A percentile compares a stretch with the other conserved stretches of the same genome.
These are phyloP conservation scores for Biscogniauxia sp. DNA, from an alignment of 2,329 filamentous ascomycete species.

Conservation along the genomic window DNA sequence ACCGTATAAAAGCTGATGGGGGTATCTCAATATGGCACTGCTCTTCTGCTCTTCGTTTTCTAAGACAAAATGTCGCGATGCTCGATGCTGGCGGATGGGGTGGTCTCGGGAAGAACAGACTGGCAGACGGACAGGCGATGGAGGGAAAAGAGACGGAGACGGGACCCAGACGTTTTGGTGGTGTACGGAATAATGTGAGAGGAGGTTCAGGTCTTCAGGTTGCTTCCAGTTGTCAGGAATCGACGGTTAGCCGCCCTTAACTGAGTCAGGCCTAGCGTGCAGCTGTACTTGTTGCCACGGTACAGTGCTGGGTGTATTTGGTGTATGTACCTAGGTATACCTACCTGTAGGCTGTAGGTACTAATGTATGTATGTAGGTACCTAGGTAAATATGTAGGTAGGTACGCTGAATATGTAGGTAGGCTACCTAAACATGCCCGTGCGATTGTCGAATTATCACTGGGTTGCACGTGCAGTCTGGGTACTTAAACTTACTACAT, in stretches of 20 bases:
- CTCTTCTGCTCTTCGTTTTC: neutral
- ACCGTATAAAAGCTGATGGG: neutral
- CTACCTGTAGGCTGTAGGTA: neutral
- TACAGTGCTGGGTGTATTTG: neutral
- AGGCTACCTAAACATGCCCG: too few species aligned
- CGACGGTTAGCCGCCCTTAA: slow-evolving; percentile 19
- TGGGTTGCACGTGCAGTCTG: too few species aligned
- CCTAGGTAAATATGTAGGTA: neutral
- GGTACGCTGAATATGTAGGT: neutral
- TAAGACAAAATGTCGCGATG: neutral
- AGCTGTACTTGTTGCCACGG: neutral
- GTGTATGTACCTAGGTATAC: neutral
- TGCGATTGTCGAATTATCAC: too few species aligned
- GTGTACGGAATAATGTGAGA: slow-evolving; percentile 2
- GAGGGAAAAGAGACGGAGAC: too few species aligned
- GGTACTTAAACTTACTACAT: too few species aligned
- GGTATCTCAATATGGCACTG: neutral
- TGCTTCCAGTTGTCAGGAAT: slow-evolving; percentile 17
- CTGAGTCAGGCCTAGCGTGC: slow-evolving; percentile 16
- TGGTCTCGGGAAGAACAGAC: neutral
- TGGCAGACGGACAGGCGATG: too few species aligned
- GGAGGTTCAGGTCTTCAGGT: slow-evolving; percentile 5
- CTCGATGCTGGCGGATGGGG: neutral
- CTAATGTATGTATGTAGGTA: neutral
- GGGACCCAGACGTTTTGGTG: slow-evolving; percentile 1